Evolutionary conservation across 2,329 filamentous ascomycete genomes (phyloP).

Genomic region (Xylaria sp.): DNA sequence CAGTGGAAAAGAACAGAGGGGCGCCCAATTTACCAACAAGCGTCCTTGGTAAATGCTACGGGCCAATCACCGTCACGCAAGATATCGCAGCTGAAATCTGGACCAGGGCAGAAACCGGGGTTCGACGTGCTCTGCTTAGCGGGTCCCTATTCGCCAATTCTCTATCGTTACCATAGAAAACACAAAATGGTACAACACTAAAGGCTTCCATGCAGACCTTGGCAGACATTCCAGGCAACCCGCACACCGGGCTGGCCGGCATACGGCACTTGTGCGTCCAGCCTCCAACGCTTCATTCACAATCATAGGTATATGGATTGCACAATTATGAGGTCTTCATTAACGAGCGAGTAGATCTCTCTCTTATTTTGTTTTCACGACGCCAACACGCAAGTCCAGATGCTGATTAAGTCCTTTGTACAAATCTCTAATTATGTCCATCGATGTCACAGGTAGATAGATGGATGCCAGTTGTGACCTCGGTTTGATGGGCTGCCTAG

Average conservation of each 20-base stretch:
- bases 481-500: neutral
- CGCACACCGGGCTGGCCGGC: neutral
- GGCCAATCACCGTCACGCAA: constrained; percentile 15
- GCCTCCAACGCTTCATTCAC: neutral
- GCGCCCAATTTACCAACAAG: constrained; percentile 6
- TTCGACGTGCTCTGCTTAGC: neutral
- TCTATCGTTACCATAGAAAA: neutral
- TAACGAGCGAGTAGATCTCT: constrained; percentile 16
- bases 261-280: neutral
- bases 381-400: neutral
- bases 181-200: neutral
- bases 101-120: neutral
- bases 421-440: constrained; percentile 20
- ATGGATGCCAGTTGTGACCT: constrained; percentile 2
- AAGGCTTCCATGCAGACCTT: constrained; percentile 36
- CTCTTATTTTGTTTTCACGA: constrained; percentile 1
- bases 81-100: constrained; percentile 27
- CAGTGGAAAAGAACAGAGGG: constrained; percentile 25
- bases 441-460: constrained; percentile 1
- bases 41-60: neutral
- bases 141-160: neutral
- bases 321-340: neutral
- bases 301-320: neutral
- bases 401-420: constrained; percentile 15
- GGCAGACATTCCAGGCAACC: constrained; percentile 33